Evolutionary conservation across 345 rosid species (phyloP).

Genomic region (Dovyalis caffra): DNA sequence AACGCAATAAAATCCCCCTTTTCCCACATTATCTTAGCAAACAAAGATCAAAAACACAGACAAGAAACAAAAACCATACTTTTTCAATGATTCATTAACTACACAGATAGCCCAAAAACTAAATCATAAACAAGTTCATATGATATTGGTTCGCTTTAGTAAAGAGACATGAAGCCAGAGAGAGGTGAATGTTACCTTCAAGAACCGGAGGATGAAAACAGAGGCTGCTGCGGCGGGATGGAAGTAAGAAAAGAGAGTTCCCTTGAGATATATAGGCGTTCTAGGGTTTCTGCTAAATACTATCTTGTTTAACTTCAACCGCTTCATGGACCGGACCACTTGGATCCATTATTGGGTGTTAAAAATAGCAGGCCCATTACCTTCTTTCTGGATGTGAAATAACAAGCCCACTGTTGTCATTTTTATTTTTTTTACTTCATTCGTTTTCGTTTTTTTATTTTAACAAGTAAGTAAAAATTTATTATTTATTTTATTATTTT

Average conservation of each 20-base stretch:
- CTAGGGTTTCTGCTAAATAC: not conserved
- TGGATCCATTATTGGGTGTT: too few relatives aligned
- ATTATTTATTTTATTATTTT: too few relatives aligned
- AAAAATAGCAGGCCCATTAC: too few relatives aligned
- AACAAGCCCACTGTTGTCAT: not conserved
- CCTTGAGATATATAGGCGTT: not conserved
- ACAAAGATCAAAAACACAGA: not conserved
- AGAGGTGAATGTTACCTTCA: not conserved
- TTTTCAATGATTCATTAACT: not conserved
- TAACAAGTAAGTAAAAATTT: too few relatives aligned
- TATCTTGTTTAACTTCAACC: not conserved
- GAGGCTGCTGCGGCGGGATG: not conserved
- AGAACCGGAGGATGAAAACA: not conserved
- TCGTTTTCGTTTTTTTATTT: not conserved
- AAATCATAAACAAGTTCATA: not conserved
- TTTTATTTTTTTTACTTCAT: not conserved
- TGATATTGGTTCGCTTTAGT: too few relatives aligned
- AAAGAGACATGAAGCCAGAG: not conserved
- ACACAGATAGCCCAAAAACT: not conserved
- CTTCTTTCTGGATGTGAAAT: not conserved
- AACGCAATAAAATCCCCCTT: not conserved
- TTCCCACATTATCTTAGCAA: not conserved
- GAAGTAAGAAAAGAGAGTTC: too few relatives aligned
- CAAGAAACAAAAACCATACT: not conserved
- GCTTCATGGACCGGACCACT: not conserved